Conservation (phyloP, 2,329 filamentous ascomycete species). For the Didymella sp. region DNA sequence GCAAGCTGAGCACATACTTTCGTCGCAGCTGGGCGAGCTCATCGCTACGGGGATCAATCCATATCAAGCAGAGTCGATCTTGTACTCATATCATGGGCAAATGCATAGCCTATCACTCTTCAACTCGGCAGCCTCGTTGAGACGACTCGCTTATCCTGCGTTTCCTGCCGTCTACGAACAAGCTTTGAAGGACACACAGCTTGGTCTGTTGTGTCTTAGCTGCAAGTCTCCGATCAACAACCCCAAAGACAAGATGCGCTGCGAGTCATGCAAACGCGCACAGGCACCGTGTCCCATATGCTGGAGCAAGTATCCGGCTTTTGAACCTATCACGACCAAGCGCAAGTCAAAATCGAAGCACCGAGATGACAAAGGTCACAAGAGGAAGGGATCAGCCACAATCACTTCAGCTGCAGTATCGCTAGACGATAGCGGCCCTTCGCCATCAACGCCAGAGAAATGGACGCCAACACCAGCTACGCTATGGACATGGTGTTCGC, state of each 20-base stretch:
- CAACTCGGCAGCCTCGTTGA: slow-evolving; percentile 63
- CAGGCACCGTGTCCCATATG: slow-evolving; percentile 54
- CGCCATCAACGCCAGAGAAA: slow-evolving; percentile 32
- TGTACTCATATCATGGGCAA: slow-evolving; percentile 64
- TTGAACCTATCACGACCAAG: slow-evolving; percentile 42
- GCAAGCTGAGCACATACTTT: slow-evolving; percentile 52
- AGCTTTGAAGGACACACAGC: slow-evolving; percentile 60
- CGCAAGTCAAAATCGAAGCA: slow-evolving; percentile 33
- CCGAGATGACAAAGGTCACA: slow-evolving; percentile 31
- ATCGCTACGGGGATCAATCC: slow-evolving; percentile 56
- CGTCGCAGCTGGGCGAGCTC: slow-evolving; percentile 50
- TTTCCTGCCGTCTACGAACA: slow-evolving; percentile 66
- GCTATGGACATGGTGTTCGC: slow-evolving; percentile 65
- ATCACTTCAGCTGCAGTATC: slow-evolving; percentile 21
- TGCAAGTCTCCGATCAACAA: slow-evolving; percentile 65
- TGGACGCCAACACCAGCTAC: slow-evolving; percentile 38
- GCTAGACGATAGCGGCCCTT: slow-evolving; percentile 23
- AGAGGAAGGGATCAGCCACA: slow-evolving; percentile 37
- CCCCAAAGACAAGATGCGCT: slow-evolving; percentile 58
- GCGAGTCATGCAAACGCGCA: slow-evolving; percentile 58
- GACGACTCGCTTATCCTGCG: slow-evolving; percentile 61
- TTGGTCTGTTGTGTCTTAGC: slow-evolving; percentile 62
- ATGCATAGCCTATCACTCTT: slow-evolving; percentile 57
- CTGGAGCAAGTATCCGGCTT: slow-evolving; percentile 54
- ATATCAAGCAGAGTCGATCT: slow-evolving; percentile 62